phyloP scores from a whole-genome alignment of 1,284 basidiomycete genomes.

The Anthracocystis walkeri region DNA sequence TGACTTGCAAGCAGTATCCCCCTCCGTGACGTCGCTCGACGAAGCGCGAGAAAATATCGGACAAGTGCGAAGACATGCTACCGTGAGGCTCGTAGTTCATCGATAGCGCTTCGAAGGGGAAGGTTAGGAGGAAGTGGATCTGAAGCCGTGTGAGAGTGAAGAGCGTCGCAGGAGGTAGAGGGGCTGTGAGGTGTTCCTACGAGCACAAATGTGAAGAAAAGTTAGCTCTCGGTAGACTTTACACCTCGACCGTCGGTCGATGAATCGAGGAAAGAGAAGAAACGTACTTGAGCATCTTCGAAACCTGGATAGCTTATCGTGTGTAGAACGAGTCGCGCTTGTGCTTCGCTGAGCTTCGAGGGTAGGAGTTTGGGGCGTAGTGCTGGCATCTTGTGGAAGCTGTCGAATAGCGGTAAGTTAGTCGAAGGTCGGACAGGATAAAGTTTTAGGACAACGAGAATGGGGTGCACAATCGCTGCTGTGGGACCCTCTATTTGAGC shows the following conservation, averaged over 20 bases:
- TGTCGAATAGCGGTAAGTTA: neutral
- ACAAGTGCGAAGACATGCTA: conserved; percentile 4
- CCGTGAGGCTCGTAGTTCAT: conserved; percentile 43
- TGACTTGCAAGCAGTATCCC: conserved; percentile 53
- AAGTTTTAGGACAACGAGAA: neutral
- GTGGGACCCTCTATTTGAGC: no score
- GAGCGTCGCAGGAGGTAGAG: conserved; percentile 21
- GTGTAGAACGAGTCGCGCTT: conserved; percentile 25
- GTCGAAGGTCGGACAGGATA: no score
- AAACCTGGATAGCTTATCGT: conserved; percentile 35
- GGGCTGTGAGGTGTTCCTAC: neutral
- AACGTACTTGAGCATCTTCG: conserved; percentile 9
- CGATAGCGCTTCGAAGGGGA: conserved; percentile 47
- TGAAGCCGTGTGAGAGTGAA: conserved; percentile 30
- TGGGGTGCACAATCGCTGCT: no score
- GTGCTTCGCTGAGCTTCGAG: conserved; percentile 23
- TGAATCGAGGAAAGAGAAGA: no score
- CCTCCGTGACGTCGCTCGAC: conserved; percentile 14
- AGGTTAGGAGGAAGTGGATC: conserved; percentile 38
- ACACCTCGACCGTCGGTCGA: no score
- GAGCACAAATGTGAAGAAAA: no score
- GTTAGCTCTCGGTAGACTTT: no score
- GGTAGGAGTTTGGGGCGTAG: conserved; percentile 18
- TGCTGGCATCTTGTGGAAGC: conserved; percentile 9
- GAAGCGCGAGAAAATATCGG: conserved; percentile 28